Conservation (phyloP, 1,139 yeast genomes). For the Scheffersomyces cryptocercus region DNA sequence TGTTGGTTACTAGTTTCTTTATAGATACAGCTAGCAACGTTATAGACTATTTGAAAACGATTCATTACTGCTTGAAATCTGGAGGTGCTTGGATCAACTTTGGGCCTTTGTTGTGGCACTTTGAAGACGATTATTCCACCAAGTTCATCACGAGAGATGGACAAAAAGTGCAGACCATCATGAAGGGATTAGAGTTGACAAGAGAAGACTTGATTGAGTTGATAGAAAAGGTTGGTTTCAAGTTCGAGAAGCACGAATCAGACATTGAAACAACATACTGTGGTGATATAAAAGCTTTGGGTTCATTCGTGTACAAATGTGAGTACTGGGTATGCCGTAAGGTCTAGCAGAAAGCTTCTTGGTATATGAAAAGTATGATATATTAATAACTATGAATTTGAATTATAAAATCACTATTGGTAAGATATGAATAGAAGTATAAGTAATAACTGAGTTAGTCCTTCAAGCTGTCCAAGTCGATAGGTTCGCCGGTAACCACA, state of each 20-base stretch:
- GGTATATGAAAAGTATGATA: no score
- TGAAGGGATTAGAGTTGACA: conserved; percentile 65
- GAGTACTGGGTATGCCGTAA: conserved; percentile 70
- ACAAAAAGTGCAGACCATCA: conserved; percentile 30
- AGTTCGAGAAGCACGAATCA: conserved; percentile 44
- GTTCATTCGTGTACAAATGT: conserved; percentile 62
- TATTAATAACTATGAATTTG: no score
- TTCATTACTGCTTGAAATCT: conserved; percentile 50
- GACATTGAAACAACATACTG: conserved; percentile 57
- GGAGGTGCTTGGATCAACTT: conserved; percentile 79
- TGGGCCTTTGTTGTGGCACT: conserved; percentile 89
- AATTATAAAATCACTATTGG: no score
- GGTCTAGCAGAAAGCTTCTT: conserved; percentile 2
- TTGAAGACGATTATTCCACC: conserved; percentile 54
- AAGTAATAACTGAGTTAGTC: not conserved
- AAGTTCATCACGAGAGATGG: conserved; percentile 17
- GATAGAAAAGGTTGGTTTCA: conserved; percentile 55
- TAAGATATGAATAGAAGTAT: no score
- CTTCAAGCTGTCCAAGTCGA: conserved; percentile 12
- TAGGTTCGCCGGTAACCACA: conserved; percentile 12
- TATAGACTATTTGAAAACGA: conserved; percentile 64
- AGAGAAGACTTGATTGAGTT: conserved; percentile 58
- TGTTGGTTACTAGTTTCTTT: conserved; percentile 72
- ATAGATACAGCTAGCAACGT: conserved; percentile 78
- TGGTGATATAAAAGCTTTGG: conserved; percentile 53